phyloP scores from a whole-genome alignment of 441 rosid genomes.

The Macaranga tanarius region DNA sequence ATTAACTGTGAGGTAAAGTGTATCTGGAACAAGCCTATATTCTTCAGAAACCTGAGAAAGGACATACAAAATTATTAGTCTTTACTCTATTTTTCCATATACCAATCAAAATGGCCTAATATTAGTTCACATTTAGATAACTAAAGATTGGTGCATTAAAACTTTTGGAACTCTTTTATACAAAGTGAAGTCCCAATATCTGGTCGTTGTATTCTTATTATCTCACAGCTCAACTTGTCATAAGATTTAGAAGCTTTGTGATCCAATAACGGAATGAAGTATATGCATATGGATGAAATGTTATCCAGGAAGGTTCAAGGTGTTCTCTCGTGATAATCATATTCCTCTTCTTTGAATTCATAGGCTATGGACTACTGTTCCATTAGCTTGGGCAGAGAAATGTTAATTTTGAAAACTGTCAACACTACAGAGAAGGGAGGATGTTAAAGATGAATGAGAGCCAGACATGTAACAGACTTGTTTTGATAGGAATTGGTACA shows the following conservation, averaged over 20 bases:
- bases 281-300: background rate
- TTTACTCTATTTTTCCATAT: slow-evolving; percentile 13
- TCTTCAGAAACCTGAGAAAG: slow-evolving; percentile 83
- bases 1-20: slow-evolving; percentile 89
- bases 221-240: background rate
- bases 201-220: background rate
- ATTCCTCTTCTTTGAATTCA: background rate
- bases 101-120: background rate
- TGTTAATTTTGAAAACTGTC: slow-evolving; percentile 1
- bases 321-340: background rate
- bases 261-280: background rate
- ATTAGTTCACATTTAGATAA: background rate
- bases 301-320: background rate
- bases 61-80: slow-evolving; percentile 23
- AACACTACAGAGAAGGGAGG: background rate
- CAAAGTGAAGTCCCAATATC: background rate
- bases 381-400: background rate
- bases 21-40: slow-evolving; percentile 85
- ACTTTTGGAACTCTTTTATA: background rate
- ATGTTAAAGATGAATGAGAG: background rate
- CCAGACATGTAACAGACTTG: background rate
- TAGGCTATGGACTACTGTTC: background rate
- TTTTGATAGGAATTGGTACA: background rate
- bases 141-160: background rate
- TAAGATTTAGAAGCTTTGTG: background rate